phyloP scores from a whole-genome alignment of 148 eudicot species.

The Camellia sinensis region DNA sequence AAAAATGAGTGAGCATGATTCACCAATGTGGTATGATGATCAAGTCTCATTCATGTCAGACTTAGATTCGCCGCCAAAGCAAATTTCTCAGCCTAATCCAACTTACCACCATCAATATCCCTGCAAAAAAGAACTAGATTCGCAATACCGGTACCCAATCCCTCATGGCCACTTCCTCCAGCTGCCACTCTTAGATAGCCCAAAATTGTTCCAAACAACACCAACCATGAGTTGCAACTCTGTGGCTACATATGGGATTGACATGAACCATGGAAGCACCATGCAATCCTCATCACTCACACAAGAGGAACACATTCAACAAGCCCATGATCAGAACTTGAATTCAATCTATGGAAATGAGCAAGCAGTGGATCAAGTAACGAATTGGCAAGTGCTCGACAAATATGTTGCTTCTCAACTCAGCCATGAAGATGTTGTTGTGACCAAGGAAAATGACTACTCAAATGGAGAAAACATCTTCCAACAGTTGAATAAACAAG shows the following conservation, averaged over 20 bases:
- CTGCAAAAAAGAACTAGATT: constrained; percentile 51
- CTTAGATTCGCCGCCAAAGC: constrained; percentile 56
- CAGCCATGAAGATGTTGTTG: constrained; percentile 51
- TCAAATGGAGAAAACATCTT: constrained; percentile 13
- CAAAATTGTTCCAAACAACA: constrained; percentile 26
- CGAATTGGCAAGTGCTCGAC: constrained; percentile 79
- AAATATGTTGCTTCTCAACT: constrained; percentile 83
- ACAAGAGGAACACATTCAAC: constrained; percentile 17
- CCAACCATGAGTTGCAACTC: constrained; percentile 14
- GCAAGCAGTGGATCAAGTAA: constrained; percentile 45
- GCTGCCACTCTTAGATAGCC: constrained; percentile 40
- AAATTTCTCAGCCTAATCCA: constrained; percentile 24
- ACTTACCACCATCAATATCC: constrained; percentile 26
- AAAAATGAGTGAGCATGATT: constrained; percentile 44
- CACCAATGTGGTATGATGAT: constrained; percentile 74
- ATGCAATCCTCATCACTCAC: constrained; percentile 19
- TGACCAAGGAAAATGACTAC: constrained; percentile 28
- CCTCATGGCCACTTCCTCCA: constrained; percentile 39
- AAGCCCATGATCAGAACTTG: constrained; percentile 25
- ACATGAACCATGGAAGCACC: constrained; percentile 29
- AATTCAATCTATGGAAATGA: constrained; percentile 12
- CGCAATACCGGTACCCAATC: constrained; percentile 41
- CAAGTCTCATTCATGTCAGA: constrained; percentile 68
- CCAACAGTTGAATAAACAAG: neutral
- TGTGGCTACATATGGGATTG: constrained; percentile 26